phyloP scores from a whole-genome alignment of 805 yeast genomes.

The Vanderwaltozyma tropicalis region DNA sequence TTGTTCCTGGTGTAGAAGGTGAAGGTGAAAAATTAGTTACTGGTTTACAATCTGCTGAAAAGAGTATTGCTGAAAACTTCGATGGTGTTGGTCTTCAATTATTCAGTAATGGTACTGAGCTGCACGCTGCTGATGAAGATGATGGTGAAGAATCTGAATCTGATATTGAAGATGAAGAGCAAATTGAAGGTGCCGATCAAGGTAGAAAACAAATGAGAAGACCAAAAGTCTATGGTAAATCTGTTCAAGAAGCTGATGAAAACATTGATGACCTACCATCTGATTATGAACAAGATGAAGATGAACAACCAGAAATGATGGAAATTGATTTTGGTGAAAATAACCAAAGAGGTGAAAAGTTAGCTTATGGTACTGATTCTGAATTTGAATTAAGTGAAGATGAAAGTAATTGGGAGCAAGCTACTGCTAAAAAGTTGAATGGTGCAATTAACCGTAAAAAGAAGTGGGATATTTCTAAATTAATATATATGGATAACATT shows the following conservation, averaged over 20 bases:
- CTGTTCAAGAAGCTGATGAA: slow-evolving; percentile 37
- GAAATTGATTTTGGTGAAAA: slow-evolving; percentile 38
- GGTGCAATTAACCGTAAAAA: slow-evolving; percentile 38
- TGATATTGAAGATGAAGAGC: slow-evolving; percentile 24
- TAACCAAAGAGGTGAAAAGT: slow-evolving; percentile 28
- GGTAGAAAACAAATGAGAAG: slow-evolving; percentile 62
- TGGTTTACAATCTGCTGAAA: slow-evolving; percentile 60
- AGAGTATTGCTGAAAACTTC: slow-evolving; percentile 46
- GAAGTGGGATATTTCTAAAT: slow-evolving; percentile 71
- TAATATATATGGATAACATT: slow-evolving; percentile 69
- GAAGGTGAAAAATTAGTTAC: slow-evolving; percentile 83
- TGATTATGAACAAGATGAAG: slow-evolving; percentile 36
- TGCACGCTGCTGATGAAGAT: slow-evolving; percentile 34
- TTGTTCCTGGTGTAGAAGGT: slow-evolving; percentile 62
- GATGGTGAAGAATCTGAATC: slow-evolving; percentile 26
- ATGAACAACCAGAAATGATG: slow-evolving; percentile 35
- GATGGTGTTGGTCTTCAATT: slow-evolving; percentile 65
- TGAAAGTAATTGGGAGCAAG: slow-evolving; percentile 27
- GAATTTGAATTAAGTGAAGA: slow-evolving; percentile 35
- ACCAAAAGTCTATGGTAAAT: slow-evolving; percentile 47
- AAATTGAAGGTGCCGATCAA: slow-evolving; percentile 28
- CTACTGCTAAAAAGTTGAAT: slow-evolving; percentile 51
- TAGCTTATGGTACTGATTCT: slow-evolving; percentile 44
- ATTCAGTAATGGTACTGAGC: slow-evolving; percentile 51
- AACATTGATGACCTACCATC: slow-evolving; percentile 36